These are phyloP conservation scores for Helianthus tuberosus DNA, from an alignment of 129 eudicot species.

Conservation along the genomic window DNA sequence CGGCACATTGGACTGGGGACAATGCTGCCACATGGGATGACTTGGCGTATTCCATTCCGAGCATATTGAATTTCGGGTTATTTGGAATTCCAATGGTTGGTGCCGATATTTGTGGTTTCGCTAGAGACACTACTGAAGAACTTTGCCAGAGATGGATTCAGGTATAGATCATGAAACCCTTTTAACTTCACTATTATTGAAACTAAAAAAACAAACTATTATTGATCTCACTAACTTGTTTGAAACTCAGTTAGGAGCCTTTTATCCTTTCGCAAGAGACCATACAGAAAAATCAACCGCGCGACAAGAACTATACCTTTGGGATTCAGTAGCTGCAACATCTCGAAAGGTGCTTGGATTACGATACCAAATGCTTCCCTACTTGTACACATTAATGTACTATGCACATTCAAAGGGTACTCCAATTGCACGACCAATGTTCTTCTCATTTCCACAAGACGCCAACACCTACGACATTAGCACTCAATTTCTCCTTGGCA, in stretches of 20 bases:
- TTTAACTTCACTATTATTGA: not conserved
- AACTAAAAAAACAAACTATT: no score
- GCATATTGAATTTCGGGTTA: constrained; percentile 70
- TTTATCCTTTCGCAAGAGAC: constrained; percentile 86
- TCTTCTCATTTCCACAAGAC: constrained; percentile 83
- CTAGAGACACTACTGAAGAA: constrained; percentile 70
- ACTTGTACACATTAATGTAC: constrained; percentile 75
- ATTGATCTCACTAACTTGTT: no score
- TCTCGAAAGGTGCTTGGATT: constrained; percentile 77
- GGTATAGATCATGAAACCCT: constrained; percentile 36
- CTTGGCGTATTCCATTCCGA: constrained; percentile 71
- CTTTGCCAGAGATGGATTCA: constrained; percentile 90
- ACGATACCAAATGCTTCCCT: constrained; percentile 73
- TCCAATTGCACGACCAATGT: constrained; percentile 86
- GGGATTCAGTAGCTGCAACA: constrained; percentile 83
- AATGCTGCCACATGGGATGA: constrained; percentile 93
- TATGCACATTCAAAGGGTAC: constrained; percentile 65
- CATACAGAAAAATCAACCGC: constrained; percentile 42
- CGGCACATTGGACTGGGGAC: constrained; percentile 99
- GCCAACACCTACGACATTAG: constrained; percentile 57
- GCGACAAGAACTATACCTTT: constrained; percentile 81
- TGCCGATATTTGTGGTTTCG: constrained; percentile 89
- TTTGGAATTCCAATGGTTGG: constrained; percentile 93
- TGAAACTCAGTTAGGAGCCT: constrained; percentile 75
- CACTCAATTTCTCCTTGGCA: constrained; percentile 79